A percentile compares a stretch with the other conserved stretches of the same genome.
phyloP scores from a whole-genome alignment of 2,329 filamentous ascomycete genomes.

The Elsinoe ampelina region DNA sequence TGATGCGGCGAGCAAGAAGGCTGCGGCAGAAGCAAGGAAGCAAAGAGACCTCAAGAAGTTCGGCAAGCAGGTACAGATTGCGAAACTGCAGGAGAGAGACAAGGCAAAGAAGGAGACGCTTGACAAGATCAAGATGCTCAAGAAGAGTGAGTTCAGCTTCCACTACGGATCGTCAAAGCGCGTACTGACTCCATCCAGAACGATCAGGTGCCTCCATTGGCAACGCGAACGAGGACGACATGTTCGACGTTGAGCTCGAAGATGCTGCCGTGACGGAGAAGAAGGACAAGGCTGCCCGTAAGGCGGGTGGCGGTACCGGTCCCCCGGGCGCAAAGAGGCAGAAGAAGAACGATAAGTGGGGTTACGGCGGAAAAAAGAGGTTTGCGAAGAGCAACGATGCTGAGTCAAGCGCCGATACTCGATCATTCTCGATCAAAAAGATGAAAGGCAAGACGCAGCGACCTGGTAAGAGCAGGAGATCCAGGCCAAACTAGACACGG shows the following conservation, averaged over 20 bases:
- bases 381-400: slow-evolving; percentile 87
- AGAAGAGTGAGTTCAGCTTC: slow-evolving; percentile 66
- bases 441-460: slow-evolving; percentile 57
- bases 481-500: slow-evolving; percentile 15
- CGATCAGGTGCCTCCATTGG: slow-evolving; percentile 63
- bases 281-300: slow-evolving; percentile 32
- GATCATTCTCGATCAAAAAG: slow-evolving; percentile 68
- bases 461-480: slow-evolving; percentile 32
- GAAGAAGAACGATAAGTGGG: slow-evolving; percentile 92
- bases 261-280: slow-evolving; percentile 47
- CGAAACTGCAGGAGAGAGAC: slow-evolving; percentile 86
- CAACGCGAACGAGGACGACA: slow-evolving; percentile 65
- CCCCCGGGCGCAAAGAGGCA: slow-evolving; percentile 61
- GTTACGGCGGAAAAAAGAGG: slow-evolving; percentile 92
- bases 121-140: slow-evolving; percentile 89
- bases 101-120: slow-evolving; percentile 88
- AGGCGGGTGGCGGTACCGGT: slow-evolving; percentile 31
- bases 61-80: slow-evolving; percentile 94
- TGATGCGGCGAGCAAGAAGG: slow-evolving; percentile 86
- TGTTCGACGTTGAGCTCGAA: slow-evolving; percentile 87
- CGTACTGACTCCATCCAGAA: slow-evolving; percentile 48
- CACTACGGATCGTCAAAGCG: neutral
- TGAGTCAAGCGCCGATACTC: slow-evolving; percentile 67
- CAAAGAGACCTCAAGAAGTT: slow-evolving; percentile 97
- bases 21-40: slow-evolving; percentile 79